These are phyloP conservation scores for Coemansia sp. DNA, from an alignment of 192 early-diverging fungal genomes.

Conservation along the genomic window DNA sequence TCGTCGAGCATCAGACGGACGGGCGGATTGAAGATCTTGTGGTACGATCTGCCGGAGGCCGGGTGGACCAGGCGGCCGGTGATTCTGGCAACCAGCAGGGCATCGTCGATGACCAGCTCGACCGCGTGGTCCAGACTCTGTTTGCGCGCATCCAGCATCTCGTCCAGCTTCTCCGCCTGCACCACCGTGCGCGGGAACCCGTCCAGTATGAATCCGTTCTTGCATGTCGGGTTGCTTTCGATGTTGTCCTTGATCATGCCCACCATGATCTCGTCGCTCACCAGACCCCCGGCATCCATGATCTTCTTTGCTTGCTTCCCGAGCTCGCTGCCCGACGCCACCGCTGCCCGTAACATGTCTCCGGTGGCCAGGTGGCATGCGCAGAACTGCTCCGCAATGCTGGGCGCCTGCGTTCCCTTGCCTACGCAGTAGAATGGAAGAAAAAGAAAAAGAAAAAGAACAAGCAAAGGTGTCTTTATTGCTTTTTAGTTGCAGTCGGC, in stretches of 20 bases:
- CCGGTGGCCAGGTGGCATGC: conserved; percentile 98
- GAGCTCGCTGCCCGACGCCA: conserved; percentile 85
- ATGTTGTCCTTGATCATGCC: conserved; percentile 96
- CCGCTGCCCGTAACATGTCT: conserved; percentile 98
- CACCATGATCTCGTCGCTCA: conserved; percentile 98
- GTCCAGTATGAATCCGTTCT: conserved; percentile 98
- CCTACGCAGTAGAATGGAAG: conserved; percentile 31
- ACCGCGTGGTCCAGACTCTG: conserved; percentile 84
- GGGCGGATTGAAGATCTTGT: conserved; percentile 95
- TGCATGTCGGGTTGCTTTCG: conserved; percentile 91
- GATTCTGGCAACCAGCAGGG: conserved; percentile 90
- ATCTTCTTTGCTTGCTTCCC: conserved; percentile 97
- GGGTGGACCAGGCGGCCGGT: conserved; percentile 96
- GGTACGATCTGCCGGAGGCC: conserved; percentile 92
- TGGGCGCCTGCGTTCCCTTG: conserved; percentile 95
- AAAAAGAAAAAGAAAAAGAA: background rate
- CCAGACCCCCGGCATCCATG: conserved; percentile 98
- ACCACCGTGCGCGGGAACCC: conserved; percentile 98
- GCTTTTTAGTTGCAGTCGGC: background rate
- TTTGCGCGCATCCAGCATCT: conserved; percentile 84
- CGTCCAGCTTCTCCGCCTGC: conserved; percentile 98
- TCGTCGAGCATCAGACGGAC: conserved; percentile 91
- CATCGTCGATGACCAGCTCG: conserved; percentile 93
- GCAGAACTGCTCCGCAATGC: conserved; percentile 94
- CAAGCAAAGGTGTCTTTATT: too few species aligned